These are phyloP conservation scores for Phytopythium delawarense DNA, from an alignment of 352 stramenopile species.

Conservation along the genomic window DNA sequence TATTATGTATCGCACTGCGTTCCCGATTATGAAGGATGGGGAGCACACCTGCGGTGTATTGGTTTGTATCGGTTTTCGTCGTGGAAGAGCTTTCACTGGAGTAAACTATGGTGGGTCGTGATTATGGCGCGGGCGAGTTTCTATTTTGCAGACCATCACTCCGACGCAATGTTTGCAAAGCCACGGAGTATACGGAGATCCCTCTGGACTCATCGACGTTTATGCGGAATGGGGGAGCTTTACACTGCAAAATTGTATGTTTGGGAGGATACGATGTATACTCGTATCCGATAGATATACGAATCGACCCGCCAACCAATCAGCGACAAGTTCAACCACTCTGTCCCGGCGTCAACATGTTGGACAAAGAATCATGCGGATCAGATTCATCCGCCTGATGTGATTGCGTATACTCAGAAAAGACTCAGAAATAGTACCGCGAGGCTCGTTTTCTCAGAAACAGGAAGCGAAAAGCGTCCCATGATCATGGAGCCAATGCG, in stretches of 20 bases:
- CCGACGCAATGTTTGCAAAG: conserved; percentile 2
- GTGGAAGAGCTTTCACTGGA: neutral
- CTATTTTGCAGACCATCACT: neutral
- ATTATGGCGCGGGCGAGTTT: conserved; percentile 5
- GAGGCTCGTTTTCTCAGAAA: neutral
- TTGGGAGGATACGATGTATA: neutral
- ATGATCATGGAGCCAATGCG: conserved; percentile 8
- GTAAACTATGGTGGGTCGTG: neutral
- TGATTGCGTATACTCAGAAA: neutral
- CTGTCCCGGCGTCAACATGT: neutral
- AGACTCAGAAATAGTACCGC: conserved; percentile 2
- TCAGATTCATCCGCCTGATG: conserved; percentile 6
- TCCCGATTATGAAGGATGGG: neutral
- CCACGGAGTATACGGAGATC: conserved; percentile 3
- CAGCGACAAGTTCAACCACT: conserved; percentile 8
- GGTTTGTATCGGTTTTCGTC: no score
- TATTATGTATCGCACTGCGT: neutral
- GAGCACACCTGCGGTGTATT: neutral
- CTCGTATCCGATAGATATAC: neutral
- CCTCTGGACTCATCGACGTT: neutral
- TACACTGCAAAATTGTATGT: neutral
- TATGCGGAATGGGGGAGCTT: neutral
- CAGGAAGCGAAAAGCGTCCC: neutral
- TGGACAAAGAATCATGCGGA: neutral
- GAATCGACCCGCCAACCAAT: conserved; percentile 7